Conservation (phyloP, 768 basidiomycete species). For the Grammothele lineata region DNA sequence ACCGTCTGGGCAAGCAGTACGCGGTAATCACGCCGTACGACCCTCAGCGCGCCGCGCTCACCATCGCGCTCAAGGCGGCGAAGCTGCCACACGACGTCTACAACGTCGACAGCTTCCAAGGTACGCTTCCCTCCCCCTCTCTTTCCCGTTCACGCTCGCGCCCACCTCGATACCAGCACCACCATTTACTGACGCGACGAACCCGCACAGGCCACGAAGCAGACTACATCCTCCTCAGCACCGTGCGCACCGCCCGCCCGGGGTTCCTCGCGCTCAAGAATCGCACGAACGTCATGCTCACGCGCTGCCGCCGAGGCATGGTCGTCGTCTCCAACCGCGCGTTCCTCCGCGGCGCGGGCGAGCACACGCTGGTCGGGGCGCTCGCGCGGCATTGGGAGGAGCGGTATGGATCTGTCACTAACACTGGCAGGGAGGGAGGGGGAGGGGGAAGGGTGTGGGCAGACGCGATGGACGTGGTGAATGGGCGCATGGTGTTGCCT, state of each 20-base stretch:
- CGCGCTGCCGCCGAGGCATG: conserved; percentile 44
- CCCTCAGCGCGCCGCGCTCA: conserved; percentile 44
- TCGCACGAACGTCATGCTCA: conserved; percentile 48
- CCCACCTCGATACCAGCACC: neutral
- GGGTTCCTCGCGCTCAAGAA: conserved; percentile 44
- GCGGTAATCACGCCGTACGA: conserved; percentile 51
- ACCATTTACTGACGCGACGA: neutral
- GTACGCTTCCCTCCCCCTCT: conserved; percentile 26
- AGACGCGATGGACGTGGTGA: conserved; percentile 4
- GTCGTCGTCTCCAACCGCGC: conserved; percentile 41
- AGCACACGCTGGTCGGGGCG: conserved; percentile 40
- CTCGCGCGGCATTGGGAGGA: conserved; percentile 27
- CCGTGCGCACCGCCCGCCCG: conserved; percentile 39
- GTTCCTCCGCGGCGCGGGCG: conserved; percentile 31
- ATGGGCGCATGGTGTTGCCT: neutral
- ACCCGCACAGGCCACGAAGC: conserved; percentile 47
- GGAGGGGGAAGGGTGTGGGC: conserved; percentile 5
- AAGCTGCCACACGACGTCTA: conserved; percentile 38
- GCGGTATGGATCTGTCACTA: neutral
- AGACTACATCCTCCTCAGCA: conserved; percentile 44
- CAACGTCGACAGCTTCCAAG: conserved; percentile 56
- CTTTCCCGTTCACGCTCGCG: neutral
- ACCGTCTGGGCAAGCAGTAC: conserved; percentile 33
- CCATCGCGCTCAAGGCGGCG: conserved; percentile 30
- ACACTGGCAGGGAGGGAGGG: neutral